A percentile compares a stretch with the other conserved stretches of the same genome.
Conservation (phyloP, 257 asterid genomes). For the Eucommia ulmoides region DNA sequence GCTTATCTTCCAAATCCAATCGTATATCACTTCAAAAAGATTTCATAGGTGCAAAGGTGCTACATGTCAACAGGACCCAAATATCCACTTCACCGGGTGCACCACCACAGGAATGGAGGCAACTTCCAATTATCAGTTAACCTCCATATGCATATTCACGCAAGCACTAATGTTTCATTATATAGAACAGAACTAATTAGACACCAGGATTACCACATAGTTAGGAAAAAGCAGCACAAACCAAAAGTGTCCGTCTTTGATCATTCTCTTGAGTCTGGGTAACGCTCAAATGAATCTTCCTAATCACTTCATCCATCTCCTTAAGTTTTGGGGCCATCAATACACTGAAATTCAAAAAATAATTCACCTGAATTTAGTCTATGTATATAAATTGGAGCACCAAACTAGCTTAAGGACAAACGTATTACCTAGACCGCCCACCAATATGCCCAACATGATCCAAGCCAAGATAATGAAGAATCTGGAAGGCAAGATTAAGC, state of each 20-base stretch:
- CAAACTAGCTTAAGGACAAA: conserved; percentile 3
- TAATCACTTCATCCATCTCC: conserved; percentile 85
- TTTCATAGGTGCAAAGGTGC: too few species aligned
- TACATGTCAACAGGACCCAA: too few species aligned
- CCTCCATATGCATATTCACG: neutral
- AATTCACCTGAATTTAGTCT: conserved; percentile 1
- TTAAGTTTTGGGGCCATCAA: conserved; percentile 74
- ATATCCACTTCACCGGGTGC: too few species aligned
- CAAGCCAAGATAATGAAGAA: conserved; percentile 94
- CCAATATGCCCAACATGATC: conserved; percentile 95
- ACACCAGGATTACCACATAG: conserved; percentile 43
- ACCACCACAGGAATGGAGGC: too few species aligned
- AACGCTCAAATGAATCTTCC: conserved; percentile 42
- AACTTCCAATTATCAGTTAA: neutral
- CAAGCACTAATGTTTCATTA: neutral
- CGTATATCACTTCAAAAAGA: too few species aligned
- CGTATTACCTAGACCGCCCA: conserved; percentile 63
- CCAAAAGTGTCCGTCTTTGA: conserved; percentile 81
- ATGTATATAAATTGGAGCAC: neutral
- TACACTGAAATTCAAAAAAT: conserved; percentile 26
- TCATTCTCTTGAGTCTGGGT: conserved; percentile 24
- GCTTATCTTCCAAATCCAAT: too few species aligned
- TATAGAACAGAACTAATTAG: conserved; percentile 12
- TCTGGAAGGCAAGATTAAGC: conserved; percentile 34
- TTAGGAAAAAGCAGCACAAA: conserved; percentile 66